Evolutionary conservation across 306 rosid genomes (phyloP).

Genomic region (Lathyrus aphaca): DNA sequence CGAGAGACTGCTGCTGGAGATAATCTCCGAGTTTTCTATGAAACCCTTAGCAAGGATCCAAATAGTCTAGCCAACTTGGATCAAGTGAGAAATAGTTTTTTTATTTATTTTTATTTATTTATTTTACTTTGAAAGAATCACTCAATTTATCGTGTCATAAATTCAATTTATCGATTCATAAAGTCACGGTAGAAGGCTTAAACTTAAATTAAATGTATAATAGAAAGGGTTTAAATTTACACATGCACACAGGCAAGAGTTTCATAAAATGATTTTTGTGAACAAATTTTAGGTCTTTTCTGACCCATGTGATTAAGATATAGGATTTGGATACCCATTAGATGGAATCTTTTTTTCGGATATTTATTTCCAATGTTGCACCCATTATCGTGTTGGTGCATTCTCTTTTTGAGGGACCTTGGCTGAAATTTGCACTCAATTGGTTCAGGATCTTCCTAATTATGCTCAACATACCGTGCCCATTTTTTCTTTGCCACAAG

Average conservation of each 20-base stretch:
- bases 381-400: not conserved
- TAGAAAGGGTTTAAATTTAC: constrained; percentile 1
- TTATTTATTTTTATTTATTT: not conserved
- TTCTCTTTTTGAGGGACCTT: not conserved
- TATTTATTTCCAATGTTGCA: not conserved
- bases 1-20: constrained; percentile 99
- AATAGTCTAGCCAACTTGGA: constrained; percentile 94
- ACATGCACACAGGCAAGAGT: not conserved
- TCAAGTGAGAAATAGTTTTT: constrained; percentile 62
- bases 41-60: constrained; percentile 98
- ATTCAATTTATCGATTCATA: not conserved
- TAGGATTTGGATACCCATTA: not conserved
- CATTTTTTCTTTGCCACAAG: constrained; percentile 93
- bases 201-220: not conserved
- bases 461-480: constrained; percentile 97
- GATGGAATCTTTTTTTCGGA: not conserved
- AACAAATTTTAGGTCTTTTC: not conserved
- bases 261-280: constrained; percentile 13
- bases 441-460: constrained; percentile 97
- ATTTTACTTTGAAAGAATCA: constrained; percentile 32
- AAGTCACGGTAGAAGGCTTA: not conserved
- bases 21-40: constrained; percentile 97
- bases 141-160: not conserved
- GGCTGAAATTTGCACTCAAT: constrained; percentile 24
- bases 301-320: not conserved